Base-by-base conservation (phyloP, 768 basidiomycete species). In the Botryobasidium botryosum region DNA sequence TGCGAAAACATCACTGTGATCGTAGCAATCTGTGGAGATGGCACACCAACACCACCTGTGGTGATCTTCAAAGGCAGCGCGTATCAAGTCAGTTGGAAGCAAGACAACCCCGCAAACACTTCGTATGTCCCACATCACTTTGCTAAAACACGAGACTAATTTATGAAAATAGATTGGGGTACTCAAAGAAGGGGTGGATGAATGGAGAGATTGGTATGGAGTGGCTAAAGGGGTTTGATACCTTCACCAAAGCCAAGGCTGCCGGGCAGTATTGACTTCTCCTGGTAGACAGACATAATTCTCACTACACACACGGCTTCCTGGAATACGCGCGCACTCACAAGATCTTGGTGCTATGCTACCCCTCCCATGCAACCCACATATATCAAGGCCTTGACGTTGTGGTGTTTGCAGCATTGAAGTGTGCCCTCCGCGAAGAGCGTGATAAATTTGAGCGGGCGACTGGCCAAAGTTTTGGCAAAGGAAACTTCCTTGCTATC, bases 251-350 rank as follows among this genome's bases (percentile, higher is more conserved):
- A 7, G 55, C 49, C 8, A 67, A 68, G 46, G 61, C 60, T 5
- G 45, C 44, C 10, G 60, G 61, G 3, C 35, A 49, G 5, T 38
- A 50, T 8, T 47, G 55, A 0, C 47, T 68, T 1, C 64, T 72
- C 7, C 49, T 65, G 8, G 58, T 72, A 8, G 66, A 72, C 57
- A 64, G 70, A 0, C 70, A 72, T 44, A 61, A 56, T 40, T 69
- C 64, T 0, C 69, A 71, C 45, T 64, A 61, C 45, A 62, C 60
- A 3, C 38, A 44, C 3, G 55, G 44, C 5, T 66, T 70, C 45
- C 61, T 72, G 15, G 44, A 57, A 8, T 64, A 64, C 54, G 64
- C 65, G 0, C 42, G 51, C 2, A 39, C 52, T 0, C 43, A 68
- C 47, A 53, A 59, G 1, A 70, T 71, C n/a, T 46, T 58, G 18